phyloP scores from a whole-genome alignment of 306 rosid genomes.

The Prunus dulcis region DNA sequence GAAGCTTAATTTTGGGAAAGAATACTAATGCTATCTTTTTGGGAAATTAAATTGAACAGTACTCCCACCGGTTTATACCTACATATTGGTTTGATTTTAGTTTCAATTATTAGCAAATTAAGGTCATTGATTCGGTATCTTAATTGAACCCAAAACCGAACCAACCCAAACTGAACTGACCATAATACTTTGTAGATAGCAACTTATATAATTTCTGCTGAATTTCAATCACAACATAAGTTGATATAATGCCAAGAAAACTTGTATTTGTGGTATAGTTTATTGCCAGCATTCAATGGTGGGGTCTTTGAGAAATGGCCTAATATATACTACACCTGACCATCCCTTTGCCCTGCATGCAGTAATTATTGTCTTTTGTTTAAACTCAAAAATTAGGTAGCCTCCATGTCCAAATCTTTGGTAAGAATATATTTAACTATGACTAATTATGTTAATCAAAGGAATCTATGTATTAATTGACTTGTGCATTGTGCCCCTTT shows the following conservation, averaged over 20 bases:
- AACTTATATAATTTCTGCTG: not conserved
- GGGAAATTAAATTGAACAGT: too few species aligned
- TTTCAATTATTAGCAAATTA: too few species aligned
- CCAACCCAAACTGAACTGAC: accelerated
- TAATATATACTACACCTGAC: not conserved
- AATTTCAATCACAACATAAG: not conserved
- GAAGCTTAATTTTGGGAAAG: not conserved
- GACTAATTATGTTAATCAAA: not conserved
- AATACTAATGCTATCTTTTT: too few species aligned
- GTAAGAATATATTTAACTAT: not conserved
- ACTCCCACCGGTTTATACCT: too few species aligned
- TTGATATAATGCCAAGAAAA: conserved; percentile 8
- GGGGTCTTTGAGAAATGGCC: not conserved
- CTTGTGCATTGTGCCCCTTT: not conserved
- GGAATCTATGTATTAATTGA: conserved; percentile 3
- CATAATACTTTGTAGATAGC: not conserved
- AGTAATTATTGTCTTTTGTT: not conserved
- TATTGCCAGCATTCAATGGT: not conserved
- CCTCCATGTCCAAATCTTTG: not conserved
- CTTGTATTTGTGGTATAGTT: not conserved
- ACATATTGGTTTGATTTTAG: too few species aligned
- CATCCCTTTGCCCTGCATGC: not conserved
- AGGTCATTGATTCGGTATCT: too few species aligned
- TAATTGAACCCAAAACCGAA: too few species aligned
- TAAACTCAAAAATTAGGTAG: not conserved